Conservation (phyloP, 129 eudicot genomes). For the Artemisia annua region DNA sequence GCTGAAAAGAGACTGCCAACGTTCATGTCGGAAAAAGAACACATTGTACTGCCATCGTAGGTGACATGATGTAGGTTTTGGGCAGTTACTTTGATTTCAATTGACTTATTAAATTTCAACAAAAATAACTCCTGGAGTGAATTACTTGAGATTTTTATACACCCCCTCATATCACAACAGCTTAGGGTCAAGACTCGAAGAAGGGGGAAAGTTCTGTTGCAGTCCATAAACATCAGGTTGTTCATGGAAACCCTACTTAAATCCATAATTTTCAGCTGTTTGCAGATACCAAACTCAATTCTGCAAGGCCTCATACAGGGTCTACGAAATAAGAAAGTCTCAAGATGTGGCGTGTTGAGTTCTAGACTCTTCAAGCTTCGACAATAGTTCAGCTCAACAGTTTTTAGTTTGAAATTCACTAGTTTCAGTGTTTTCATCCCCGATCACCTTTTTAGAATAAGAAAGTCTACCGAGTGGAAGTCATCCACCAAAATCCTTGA, state of each 20-base stretch:
- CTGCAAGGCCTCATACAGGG: background rate
- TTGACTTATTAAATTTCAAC: background rate
- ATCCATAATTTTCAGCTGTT: background rate
- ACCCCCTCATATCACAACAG: background rate
- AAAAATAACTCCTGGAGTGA: background rate
- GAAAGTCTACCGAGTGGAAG: background rate
- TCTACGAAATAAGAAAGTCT: background rate
- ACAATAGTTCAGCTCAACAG: background rate
- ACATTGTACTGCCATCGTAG: no score
- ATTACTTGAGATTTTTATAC: background rate
- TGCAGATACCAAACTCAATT: constrained; percentile 2
- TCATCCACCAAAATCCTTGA: constrained; percentile 7
- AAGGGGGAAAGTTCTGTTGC: background rate
- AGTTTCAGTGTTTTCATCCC: constrained; percentile 10
- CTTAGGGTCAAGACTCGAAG: background rate
- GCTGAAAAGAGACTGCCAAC: no score
- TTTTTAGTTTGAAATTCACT: background rate
- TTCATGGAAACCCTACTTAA: background rate
- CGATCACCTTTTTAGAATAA: background rate
- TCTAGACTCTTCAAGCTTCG: background rate
- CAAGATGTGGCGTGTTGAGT: background rate
- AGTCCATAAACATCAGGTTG: background rate
- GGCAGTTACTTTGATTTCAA: background rate
- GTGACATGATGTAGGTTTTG: no score
- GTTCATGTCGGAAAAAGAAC: no score